Evolutionary conservation across 106 monocot species (phyloP).

Genomic region (Dioscorea alata): DNA sequence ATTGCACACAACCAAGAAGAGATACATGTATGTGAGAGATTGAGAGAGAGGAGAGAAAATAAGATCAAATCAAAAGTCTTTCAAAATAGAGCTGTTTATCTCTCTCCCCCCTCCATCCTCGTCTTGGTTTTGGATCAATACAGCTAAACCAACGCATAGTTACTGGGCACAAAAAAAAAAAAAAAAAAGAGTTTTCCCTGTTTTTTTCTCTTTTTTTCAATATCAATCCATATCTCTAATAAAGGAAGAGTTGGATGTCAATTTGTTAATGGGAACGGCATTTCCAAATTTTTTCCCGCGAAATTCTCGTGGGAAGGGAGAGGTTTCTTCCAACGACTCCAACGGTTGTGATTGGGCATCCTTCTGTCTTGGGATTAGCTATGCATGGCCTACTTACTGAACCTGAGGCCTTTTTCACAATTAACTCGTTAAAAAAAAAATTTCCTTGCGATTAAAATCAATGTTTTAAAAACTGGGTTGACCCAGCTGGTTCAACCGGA

Average conservation of each 20-base stretch:
- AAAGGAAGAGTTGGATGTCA: background rate
- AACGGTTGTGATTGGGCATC: background rate
- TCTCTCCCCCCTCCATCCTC: background rate
- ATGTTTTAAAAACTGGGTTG: too few species aligned
- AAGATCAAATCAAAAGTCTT: background rate
- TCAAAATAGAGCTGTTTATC: background rate
- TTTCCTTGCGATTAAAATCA: too few species aligned
- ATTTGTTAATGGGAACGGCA: background rate
- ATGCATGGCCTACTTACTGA: too few species aligned
- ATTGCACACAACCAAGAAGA: background rate
- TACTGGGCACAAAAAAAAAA: background rate
- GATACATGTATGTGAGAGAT: background rate
- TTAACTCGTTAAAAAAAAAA: too few species aligned
- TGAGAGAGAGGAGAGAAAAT: background rate
- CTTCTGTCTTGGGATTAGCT: too few species aligned
- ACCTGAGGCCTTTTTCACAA: too few species aligned
- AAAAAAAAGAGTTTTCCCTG: background rate
- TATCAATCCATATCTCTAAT: background rate
- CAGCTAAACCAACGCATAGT: background rate
- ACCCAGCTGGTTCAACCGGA: too few species aligned
- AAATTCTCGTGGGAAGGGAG: background rate
- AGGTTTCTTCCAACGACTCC: background rate
- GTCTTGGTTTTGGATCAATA: background rate
- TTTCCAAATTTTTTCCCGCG: background rate
- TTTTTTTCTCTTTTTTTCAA: background rate